These are phyloP conservation scores for Geum urbanum DNA, from an alignment of 306 rosid genomes.

Conservation along the genomic window DNA sequence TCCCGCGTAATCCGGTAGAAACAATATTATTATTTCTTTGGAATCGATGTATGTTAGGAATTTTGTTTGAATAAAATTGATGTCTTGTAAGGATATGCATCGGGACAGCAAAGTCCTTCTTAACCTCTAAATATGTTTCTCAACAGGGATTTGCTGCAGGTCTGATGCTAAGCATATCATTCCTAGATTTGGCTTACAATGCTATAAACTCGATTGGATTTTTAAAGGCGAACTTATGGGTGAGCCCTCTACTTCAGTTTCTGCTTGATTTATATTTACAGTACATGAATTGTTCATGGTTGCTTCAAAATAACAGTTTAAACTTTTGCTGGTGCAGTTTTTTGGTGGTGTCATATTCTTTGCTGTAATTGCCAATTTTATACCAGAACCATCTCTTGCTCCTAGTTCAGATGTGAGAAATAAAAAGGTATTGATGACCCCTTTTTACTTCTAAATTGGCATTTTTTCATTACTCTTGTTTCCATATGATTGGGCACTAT, in stretches of 20 bases:
- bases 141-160: slow-evolving; percentile 96
- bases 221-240: slow-evolving; percentile 94
- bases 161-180: slow-evolving; percentile 90
- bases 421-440: slow-evolving; percentile 51
- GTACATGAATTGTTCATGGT: slow-evolving; percentile 8
- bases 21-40: background rate
- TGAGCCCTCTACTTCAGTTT: slow-evolving; percentile 25
- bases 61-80: background rate
- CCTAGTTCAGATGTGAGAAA: slow-evolving; percentile 56
- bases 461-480: slow-evolving; percentile 4
- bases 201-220: slow-evolving; percentile 92
- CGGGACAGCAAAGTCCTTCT: background rate
- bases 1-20: too few species aligned
- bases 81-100: background rate
- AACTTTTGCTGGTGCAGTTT: slow-evolving; percentile 50
- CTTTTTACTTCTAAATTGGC: slow-evolving; percentile 11
- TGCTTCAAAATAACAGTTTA: slow-evolving; percentile 16
- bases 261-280: background rate
- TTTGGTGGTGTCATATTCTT: slow-evolving; percentile 92
- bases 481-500: slow-evolving; percentile 26
- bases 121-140: slow-evolving; percentile 9
- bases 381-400: slow-evolving; percentile 83
- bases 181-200: slow-evolving; percentile 96
- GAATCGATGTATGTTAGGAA: background rate
- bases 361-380: slow-evolving; percentile 66